Base-by-base conservation (phyloP, 306 rosid genomes). In the Abrus pulchellus region DNA sequence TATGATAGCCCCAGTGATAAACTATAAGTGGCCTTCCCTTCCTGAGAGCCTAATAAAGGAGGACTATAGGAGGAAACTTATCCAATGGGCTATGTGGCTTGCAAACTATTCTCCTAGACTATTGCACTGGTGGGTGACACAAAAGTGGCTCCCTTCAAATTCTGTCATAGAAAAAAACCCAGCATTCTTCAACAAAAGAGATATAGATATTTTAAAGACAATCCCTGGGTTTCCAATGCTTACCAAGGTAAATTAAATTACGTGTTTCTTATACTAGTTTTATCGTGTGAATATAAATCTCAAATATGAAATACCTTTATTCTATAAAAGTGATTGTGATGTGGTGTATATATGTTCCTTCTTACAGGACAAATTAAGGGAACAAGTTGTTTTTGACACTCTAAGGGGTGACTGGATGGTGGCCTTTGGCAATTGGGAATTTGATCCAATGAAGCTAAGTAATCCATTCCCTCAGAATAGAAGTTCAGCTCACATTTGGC, bases 181-280 rank as follows among this genome's bases (percentile, higher is more conserved):
- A 0, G 78, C 87, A 14, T 89, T 91, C 77, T 94, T 94, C 90
- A 94, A 91, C 90, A 75, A 33, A 53, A 85, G 87, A 84, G 99
- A 94, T 60, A 81, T 93, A 7, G 97, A 94, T n/a, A 88, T 83
- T 72, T 85, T 94, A 57, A 78, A 88, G 85, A 84, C 68, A 13
- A 87, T 84, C n/a, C 92, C 90, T 0, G 99, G 99, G 27, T 94
- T 94, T 81, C 99, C 97, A 4, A 94, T 92, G 99, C 92, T 93
- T 50, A 86, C 94, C 66, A 88, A 88, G 99, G 99, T 89, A 86
- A 57, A 82, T 43, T 48, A 86, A 57, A 82, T 43, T 48, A 41
- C 49, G 74, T 80, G 61, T 74, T 82, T 36, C 78, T 52, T 69
- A 20, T 45, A 55, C 70, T 56, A 28, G 47, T 57, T 75, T 68